These are phyloP conservation scores for Proliferodiscus dingleyae DNA, from an alignment of 2,329 filamentous ascomycete species.

Conservation along the genomic window DNA sequence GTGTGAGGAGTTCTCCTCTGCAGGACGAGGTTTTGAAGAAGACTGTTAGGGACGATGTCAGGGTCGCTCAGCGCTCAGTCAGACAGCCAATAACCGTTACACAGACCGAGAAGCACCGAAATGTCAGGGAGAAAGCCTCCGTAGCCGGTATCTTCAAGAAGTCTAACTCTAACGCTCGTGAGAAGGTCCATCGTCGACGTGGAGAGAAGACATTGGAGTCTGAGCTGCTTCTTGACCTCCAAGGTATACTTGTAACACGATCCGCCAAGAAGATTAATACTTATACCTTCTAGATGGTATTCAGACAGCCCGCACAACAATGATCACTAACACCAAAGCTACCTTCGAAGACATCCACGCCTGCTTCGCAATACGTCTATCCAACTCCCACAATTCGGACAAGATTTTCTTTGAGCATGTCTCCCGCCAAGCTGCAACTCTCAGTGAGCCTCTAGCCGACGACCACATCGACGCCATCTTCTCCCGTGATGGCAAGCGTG, in stretches of 20 bases:
- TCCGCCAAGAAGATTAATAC: background rate
- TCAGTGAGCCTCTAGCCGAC: constrained; percentile 17
- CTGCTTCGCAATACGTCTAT: constrained; percentile 11
- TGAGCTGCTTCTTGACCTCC: constrained; percentile 11
- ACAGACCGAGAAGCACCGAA: background rate
- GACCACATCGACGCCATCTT: constrained; percentile 20
- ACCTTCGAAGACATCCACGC: constrained; percentile 17
- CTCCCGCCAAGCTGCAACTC: background rate
- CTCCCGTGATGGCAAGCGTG: constrained; percentile 13
- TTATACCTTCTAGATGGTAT: constrained; percentile 19
- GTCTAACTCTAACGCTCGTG: constrained; percentile 4
- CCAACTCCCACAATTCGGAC: constrained; percentile 4
- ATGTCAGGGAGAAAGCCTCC: constrained; percentile 13
- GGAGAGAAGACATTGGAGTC: constrained; percentile 12
- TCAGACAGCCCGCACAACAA: constrained; percentile 14
- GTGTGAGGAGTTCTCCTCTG: background rate
- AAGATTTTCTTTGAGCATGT: constrained; percentile 15
- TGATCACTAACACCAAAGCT: constrained; percentile 6
- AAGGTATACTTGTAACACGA: constrained; percentile 4
- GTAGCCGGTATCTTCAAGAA: constrained; percentile 22
- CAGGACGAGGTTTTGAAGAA: background rate
- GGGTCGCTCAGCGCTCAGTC: background rate
- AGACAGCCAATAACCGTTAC: background rate
- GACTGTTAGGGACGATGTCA: background rate
- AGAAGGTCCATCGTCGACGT: constrained; percentile 12